Percentiles rank a stretch among this genome's conserved stretches.
Evolutionary conservation across 768 basidiomycete genomes (phyloP).

Genomic region (Termitomyces sp.): DNA sequence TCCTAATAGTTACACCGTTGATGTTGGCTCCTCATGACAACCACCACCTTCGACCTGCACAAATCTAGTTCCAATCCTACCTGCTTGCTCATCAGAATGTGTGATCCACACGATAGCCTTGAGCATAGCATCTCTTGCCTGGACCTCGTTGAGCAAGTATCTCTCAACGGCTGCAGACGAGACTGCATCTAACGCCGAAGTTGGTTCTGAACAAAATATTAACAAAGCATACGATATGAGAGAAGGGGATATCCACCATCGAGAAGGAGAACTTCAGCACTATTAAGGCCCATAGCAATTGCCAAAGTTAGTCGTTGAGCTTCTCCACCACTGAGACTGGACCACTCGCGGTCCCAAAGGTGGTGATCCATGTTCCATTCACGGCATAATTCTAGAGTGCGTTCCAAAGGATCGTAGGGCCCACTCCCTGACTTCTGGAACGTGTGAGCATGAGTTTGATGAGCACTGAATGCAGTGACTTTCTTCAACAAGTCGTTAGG

Average conservation of each 20-base stretch:
- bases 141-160: conserved; percentile 49
- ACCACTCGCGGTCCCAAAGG: conserved; percentile 80
- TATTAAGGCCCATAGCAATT: conserved; percentile 63
- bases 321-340: conserved; percentile 81
- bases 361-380: conserved; percentile 62
- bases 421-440: conserved; percentile 15
- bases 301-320: conserved; percentile 80
- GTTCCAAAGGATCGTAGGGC: conserved; percentile 19
- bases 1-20: conserved; percentile 8
- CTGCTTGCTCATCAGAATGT: conserved; percentile 77
- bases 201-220: conserved; percentile 58
- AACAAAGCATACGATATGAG: background rate
- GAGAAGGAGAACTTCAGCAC: conserved; percentile 73
- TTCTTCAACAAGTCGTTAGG: conserved; percentile 67
- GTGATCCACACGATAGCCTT: conserved; percentile 88
- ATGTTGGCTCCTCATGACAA: conserved; percentile 33
- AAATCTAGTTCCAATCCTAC: conserved; percentile 68
- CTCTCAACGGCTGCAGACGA: conserved; percentile 65
- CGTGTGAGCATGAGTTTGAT: conserved; percentile 21
- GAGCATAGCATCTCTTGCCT: conserved; percentile 38
- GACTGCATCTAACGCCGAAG: conserved; percentile 77
- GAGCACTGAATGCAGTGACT: conserved; percentile 49
- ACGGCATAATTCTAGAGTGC: conserved; percentile 49
- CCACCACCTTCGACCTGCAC: conserved; percentile 41
- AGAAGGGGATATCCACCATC: conserved; percentile 52